These are phyloP conservation scores for Goniomonas avonlea DNA, from an alignment of 78 protist species.

Conservation along the genomic window DNA sequence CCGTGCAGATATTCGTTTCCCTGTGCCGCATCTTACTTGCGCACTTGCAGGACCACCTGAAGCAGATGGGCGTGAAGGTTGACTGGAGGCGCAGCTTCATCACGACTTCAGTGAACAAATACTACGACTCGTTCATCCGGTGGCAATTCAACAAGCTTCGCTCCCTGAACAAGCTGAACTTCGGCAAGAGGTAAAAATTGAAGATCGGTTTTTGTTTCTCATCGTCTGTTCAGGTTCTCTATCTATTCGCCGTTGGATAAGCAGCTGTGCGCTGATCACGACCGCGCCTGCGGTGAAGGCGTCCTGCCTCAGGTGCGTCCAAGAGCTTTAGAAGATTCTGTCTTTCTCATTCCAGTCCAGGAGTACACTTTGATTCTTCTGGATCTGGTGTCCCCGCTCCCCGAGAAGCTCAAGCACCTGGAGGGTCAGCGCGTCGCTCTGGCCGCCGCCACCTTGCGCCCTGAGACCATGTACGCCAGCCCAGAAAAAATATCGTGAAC, in stretches of 20 bases:
- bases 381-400: no score
- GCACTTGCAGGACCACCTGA: slow-evolving; percentile 80
- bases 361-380: slow-evolving; percentile 91
- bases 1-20: no score
- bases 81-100: slow-evolving; percentile 98
- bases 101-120: slow-evolving; percentile 97
- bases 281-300: slow-evolving; percentile 66
- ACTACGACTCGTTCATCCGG: slow-evolving; percentile 94
- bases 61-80: slow-evolving; percentile 63
- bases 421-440: slow-evolving; percentile 67
- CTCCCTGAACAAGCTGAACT: slow-evolving; percentile 53
- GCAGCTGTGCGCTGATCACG: slow-evolving; percentile 99
- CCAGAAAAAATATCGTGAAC: background rate
- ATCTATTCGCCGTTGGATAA: slow-evolving; percentile 89
- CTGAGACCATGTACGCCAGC: slow-evolving; percentile 99
- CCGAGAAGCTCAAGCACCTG: slow-evolving; percentile 33
- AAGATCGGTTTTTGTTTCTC: no score
- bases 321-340: slow-evolving; percentile 21
- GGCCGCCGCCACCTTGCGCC: slow-evolving; percentile 97
- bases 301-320: slow-evolving; percentile 89
- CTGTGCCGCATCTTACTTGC: no score
- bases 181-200: slow-evolving; percentile 71
- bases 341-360: slow-evolving; percentile 45
- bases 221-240: no score
- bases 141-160: slow-evolving; percentile 94